Conservation (phyloP, 352 stramenopile genomes). For the Globisporangium lucens region DNA sequence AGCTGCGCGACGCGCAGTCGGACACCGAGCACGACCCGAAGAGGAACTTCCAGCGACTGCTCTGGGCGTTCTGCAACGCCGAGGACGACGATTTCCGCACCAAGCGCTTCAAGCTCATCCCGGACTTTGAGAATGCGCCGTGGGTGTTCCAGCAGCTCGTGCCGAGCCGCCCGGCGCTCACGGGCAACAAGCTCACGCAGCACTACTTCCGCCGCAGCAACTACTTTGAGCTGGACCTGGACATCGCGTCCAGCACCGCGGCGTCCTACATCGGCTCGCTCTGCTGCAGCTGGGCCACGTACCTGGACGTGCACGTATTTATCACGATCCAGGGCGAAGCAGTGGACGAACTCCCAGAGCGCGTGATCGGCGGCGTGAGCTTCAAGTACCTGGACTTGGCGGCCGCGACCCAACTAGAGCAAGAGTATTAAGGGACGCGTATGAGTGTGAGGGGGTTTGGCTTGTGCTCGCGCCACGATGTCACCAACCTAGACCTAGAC, state of each 20-base stretch:
- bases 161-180: conserved; percentile 78
- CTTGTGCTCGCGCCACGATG: background rate
- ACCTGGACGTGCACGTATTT: conserved; percentile 79
- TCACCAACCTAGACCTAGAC: background rate
- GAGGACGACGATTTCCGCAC: conserved; percentile 54
- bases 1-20: conserved; percentile 15
- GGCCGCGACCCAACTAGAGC: conserved; percentile 37
- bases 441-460: background rate
- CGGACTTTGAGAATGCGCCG: conserved; percentile 76
- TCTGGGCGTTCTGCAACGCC: conserved; percentile 52
- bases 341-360: conserved; percentile 72
- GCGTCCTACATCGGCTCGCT: conserved; percentile 78
- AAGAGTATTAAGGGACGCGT: conserved; percentile 9
- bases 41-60: conserved; percentile 52
- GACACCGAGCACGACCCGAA: conserved; percentile 15
- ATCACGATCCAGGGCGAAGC: conserved; percentile 73
- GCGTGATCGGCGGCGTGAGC: conserved; percentile 53
- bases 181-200: conserved; percentile 86
- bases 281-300: conserved; percentile 69
- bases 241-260: conserved; percentile 75
- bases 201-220: conserved; percentile 74
- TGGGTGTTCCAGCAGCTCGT: conserved; percentile 83
- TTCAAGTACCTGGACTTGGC: conserved; percentile 64
- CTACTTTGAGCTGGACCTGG: conserved; percentile 87
- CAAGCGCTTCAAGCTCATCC: conserved; percentile 88